These are phyloP conservation scores for Fusarium torulosum DNA, from an alignment of 2,329 filamentous ascomycete species.

Conservation along the genomic window DNA sequence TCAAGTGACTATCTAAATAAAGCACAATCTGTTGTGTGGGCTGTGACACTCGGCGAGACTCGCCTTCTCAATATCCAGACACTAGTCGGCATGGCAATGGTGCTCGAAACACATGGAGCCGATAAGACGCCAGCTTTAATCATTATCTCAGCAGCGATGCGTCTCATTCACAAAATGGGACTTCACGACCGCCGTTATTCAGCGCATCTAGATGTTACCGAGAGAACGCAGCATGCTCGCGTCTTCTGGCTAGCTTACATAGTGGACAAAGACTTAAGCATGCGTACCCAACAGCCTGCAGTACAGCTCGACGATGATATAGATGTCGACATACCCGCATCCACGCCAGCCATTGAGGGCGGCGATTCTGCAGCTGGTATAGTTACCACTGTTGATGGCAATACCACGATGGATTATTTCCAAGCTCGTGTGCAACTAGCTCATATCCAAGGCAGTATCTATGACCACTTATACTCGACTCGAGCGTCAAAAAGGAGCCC, in stretches of 20 bases:
- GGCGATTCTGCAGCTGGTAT: background rate
- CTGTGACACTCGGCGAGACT: slow-evolving; percentile 3
- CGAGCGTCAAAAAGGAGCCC: slow-evolving; percentile 2
- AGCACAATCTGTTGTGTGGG: slow-evolving; percentile 3
- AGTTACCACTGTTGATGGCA: background rate
- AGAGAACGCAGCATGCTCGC: slow-evolving; percentile 1
- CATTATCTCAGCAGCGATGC: slow-evolving; percentile 9
- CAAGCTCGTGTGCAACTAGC: slow-evolving; percentile 12
- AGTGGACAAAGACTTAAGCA: slow-evolving; percentile 10
- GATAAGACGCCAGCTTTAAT: slow-evolving; percentile 4
- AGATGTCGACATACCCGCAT: background rate
- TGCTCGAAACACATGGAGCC: background rate
- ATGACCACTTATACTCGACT: slow-evolving; percentile 7
- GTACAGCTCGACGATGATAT: slow-evolving; percentile 16
- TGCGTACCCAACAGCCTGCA: slow-evolving; percentile 12
- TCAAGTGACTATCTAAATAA: background rate
- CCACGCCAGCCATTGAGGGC: fast-evolving
- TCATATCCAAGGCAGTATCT: slow-evolving; percentile 1
- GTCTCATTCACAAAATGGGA: slow-evolving; percentile 10
- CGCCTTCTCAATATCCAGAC: slow-evolving; percentile 10
- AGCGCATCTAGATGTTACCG: background rate
- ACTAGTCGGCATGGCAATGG: slow-evolving; percentile 18
- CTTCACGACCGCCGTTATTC: slow-evolving; percentile 4
- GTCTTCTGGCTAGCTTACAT: slow-evolving; percentile 22
- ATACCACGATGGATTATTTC: background rate